phyloP scores from a whole-genome alignment of 1,284 basidiomycete species.

The Malassezia sp. region DNA sequence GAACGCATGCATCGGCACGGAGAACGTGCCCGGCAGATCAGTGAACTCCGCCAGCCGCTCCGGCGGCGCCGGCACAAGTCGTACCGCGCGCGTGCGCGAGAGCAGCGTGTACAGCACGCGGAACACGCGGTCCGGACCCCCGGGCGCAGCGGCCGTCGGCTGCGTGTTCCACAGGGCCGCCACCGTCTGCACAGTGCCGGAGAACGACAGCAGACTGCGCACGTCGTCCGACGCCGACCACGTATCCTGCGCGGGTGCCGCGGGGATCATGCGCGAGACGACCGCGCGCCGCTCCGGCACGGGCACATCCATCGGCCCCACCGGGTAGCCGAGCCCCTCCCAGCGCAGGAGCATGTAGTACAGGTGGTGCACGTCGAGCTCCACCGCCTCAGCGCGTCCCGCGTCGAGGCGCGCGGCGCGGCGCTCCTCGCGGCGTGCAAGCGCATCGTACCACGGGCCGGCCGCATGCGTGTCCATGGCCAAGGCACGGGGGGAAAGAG shows the following conservation, averaged over 20 bases:
- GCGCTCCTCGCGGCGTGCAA: constrained; percentile 30
- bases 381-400: constrained; percentile 48
- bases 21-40: constrained; percentile 63
- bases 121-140: constrained; percentile 58
- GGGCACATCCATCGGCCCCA: constrained; percentile 69
- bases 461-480: constrained; percentile 19
- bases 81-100: constrained; percentile 69
- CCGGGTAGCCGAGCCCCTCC: constrained; percentile 60
- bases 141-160: background rate
- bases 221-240: constrained; percentile 51
- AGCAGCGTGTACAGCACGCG: constrained; percentile 75
- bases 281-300: constrained; percentile 48
- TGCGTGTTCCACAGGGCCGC: constrained; percentile 50
- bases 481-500: background rate
- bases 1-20: constrained; percentile 69
- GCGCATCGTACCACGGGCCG: constrained; percentile 29
- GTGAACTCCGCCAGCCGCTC: constrained; percentile 57
- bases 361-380: constrained; percentile 67
- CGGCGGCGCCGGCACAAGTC: constrained; percentile 50
- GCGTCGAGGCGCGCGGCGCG: constrained; percentile 5
- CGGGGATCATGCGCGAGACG: too few species aligned
- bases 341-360: constrained; percentile 77
- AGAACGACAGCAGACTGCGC: constrained; percentile 63
- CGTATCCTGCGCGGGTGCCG: background rate
- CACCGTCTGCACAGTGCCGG: constrained; percentile 64